phyloP scores from a whole-genome alignment of 2,329 filamentous ascomycete genomes.

The Ascochyta koolunga region DNA sequence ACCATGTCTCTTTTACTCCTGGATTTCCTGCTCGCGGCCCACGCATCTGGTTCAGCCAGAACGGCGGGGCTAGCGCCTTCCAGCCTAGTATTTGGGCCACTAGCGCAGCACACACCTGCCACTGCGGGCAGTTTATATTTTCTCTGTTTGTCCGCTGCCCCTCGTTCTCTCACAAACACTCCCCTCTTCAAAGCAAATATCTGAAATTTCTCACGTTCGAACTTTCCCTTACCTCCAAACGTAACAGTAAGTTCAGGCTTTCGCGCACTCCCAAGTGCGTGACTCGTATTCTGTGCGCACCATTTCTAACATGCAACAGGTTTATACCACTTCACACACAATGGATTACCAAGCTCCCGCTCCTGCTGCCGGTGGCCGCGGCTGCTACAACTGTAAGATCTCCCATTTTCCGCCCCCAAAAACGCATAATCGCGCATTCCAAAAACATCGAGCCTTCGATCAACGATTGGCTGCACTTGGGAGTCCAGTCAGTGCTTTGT shows the following conservation, averaged over 20 bases:
- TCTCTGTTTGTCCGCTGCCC: conserved; percentile 28
- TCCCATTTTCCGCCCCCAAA: conserved; percentile 4
- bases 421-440: neutral
- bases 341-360: conserved; percentile 48
- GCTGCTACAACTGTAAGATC: conserved; percentile 52
- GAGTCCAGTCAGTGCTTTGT: neutral
- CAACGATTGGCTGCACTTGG: neutral
- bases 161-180: conserved; percentile 22
- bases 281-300: conserved; percentile 9
- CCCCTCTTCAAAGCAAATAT: conserved; percentile 24
- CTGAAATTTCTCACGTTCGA: conserved; percentile 18
- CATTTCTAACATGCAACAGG: conserved; percentile 31
- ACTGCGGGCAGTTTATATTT: conserved; percentile 25
- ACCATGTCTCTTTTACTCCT: neutral
- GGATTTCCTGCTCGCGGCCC: conserved; percentile 4
- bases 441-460: neutral
- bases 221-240: conserved; percentile 28
- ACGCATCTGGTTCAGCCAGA: conserved; percentile 2
- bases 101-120: conserved; percentile 19
- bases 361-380: conserved; percentile 45
- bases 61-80: conserved; percentile 21
- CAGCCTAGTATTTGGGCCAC: conserved; percentile 5
- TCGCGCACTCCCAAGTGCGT: conserved; percentile 7
- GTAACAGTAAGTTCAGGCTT: conserved; percentile 30
- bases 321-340: conserved; percentile 25